Base-by-base conservation (phyloP, 2,329 filamentous ascomycete species). In the Trichoderma endophyticum region DNA sequence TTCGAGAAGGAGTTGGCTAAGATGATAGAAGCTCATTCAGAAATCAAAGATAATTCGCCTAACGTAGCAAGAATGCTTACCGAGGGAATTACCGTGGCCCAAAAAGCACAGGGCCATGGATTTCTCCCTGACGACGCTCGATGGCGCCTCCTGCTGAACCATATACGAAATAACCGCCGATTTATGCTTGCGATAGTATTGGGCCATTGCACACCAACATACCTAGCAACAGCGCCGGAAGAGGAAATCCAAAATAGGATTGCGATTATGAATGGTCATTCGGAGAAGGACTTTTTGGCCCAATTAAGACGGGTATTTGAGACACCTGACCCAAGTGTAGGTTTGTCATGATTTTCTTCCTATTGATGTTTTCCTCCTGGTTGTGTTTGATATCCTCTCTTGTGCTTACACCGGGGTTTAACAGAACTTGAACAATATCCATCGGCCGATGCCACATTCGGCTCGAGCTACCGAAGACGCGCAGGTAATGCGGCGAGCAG, bases 361-460 rank as follows among this genome's bases (percentile, higher is more conserved):
- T 30, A 6, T 24, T 32, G 15, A 5, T 48, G 48, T 30, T 26
- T 51, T n/a, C 24, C 11, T 70, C 34, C 12, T 6, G n/a, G 43
- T 9, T 8, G 18, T 48, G 18, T 48, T n/a, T 48, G 9, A 24
- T 51, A 14, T 21, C 36, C 6, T 26, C 15, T 43, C 18, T 61
- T 15, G 7, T 8, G 11, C 12, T 21, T 26, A 39, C 28, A n/a
- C 26, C 59, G 59, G 59, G 24, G 63, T 57, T 9, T 7, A 34
- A 43, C 70, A 83, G 81, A 81, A 81, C 66, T 69, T 82, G 28
- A 75, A 74, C 12, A 82, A 79, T 51, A 78, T 81, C 36, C 63
- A 73, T 59, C 77, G 78, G 51, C 68, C 73, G 18, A 75, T 71
- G 63, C 59, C 67, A 11, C 68, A 75, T 24, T 71, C 63, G 18